Evolutionary conservation across 108 stramenopile genomes (phyloP).

Genomic region (Chaetoceros tenuissimus): DNA sequence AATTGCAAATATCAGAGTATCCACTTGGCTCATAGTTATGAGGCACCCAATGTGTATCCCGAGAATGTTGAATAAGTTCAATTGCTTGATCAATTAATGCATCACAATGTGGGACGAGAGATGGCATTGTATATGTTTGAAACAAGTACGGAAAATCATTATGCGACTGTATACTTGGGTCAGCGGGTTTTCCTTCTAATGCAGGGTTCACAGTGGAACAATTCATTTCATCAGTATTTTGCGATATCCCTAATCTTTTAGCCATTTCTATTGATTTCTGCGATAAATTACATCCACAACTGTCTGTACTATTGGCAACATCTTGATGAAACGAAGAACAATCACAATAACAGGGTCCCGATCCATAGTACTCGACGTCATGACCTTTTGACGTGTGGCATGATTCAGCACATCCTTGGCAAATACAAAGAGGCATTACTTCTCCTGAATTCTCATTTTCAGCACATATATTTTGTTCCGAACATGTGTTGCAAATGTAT

Average conservation of each 20-base stretch:
- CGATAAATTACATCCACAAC: constrained; percentile 12
- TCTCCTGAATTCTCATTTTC: neutral
- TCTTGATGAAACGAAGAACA: constrained; percentile 18
- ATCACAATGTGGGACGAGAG: constrained; percentile 16
- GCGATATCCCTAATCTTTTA: constrained; percentile 2
- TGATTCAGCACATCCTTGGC: constrained; percentile 57
- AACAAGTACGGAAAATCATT: too few relatives aligned
- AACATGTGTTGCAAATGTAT: constrained; percentile 38
- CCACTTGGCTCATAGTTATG: neutral
- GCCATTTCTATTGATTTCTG: constrained; percentile 27
- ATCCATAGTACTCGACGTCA: constrained; percentile 41
- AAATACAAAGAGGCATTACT: constrained; percentile 39
- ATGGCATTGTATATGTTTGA: too few relatives aligned
- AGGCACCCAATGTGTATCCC: constrained; percentile 67
- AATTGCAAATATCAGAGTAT: constrained; percentile 21
- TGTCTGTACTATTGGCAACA: constrained; percentile 1
- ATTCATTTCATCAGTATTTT: neutral
- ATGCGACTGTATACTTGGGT: constrained; percentile 14
- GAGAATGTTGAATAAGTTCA: constrained; percentile 35
- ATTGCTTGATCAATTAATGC: constrained; percentile 34
- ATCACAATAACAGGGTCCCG: constrained; percentile 69
- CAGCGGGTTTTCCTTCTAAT: neutral
- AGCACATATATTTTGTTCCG: constrained; percentile 3
- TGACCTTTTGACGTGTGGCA: constrained; percentile 43
- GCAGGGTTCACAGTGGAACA: constrained; percentile 2